phyloP scores from a whole-genome alignment of 306 rosid species.

The Lathyrus aphaca region DNA sequence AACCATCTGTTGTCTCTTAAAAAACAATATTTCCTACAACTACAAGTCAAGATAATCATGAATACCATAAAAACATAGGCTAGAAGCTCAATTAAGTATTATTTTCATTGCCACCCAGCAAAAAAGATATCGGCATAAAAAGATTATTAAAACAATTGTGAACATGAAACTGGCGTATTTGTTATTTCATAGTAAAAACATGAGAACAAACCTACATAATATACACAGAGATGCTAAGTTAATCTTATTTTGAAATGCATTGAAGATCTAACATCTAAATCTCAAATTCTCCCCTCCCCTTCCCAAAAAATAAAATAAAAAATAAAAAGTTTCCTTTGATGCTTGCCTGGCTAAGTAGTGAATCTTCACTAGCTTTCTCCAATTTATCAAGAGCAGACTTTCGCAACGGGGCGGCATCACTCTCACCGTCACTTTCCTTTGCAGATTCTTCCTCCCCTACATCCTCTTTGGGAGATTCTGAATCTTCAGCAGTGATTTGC shows the following conservation, averaged over 20 bases:
- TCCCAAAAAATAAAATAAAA: not conserved
- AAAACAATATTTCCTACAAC: slow-evolving; percentile 18
- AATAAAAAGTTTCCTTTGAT: not conserved
- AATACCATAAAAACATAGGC: slow-evolving; percentile 14
- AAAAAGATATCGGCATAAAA: slow-evolving; percentile 11
- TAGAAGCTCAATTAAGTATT: slow-evolving; percentile 26
- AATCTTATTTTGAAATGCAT: slow-evolving; percentile 30
- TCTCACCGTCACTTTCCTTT: slow-evolving; percentile 60
- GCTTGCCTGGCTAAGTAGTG: slow-evolving; percentile 86
- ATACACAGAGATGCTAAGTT: slow-evolving; percentile 5
- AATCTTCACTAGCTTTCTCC: slow-evolving; percentile 93
- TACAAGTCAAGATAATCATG: slow-evolving; percentile 21
- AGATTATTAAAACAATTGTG: slow-evolving; percentile 6
- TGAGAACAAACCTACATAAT: slow-evolving; percentile 6
- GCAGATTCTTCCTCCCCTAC: slow-evolving; percentile 56
- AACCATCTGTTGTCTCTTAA: slow-evolving; percentile 15
- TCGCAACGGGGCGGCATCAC: slow-evolving; percentile 49
- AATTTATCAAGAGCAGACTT: slow-evolving; percentile 76
- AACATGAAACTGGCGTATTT: slow-evolving; percentile 22
- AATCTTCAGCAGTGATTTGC: slow-evolving; percentile 53
- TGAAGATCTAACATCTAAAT: slow-evolving; percentile 9
- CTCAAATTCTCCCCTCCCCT: not conserved
- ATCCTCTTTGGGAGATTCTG: slow-evolving; percentile 60
- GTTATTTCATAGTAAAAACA: slow-evolving; percentile 18
- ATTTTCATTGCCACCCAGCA: slow-evolving; percentile 18